Base-by-base conservation (phyloP, 2,329 filamentous ascomycete species). In the Fonsecaea multimorphosa region DNA sequence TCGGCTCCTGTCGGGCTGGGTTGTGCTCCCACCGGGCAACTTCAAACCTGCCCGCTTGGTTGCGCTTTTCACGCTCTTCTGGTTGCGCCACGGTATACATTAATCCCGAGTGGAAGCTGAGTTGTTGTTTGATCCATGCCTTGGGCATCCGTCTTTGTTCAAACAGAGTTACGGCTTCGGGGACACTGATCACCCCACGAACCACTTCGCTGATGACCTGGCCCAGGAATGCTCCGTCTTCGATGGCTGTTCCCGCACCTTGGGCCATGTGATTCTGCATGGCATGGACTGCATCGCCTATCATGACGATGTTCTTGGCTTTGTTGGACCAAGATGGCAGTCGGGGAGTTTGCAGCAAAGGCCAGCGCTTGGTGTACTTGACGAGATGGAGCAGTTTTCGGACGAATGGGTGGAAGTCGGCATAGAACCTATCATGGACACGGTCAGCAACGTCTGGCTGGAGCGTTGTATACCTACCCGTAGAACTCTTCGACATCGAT, bases 211-310 rank as follows among this genome's bases (percentile, higher is more conserved):
- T 72, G 24, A 81, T 70, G 61, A 76, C 76, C 19, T 74, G 68
- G 2, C 73, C 79, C 0, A 81, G 73, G 63, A 80, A 79, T 5
- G 75, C 75, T 16, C 77, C 79, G 70, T 81, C 79, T 71, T 81
- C 78, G 74, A 81, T 80, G 2, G 75, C 74, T 12, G 77, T 80
- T 24, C 78, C 78, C 11, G 78, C 79, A 2, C 79, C 79, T 69
- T 81, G 79, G 1, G 78, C 78, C 75, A 80, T 78, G 67, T 81
- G 78, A 62, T 79, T 78, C 16, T 76, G 73, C 79, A 80, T 78
- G 67, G 80, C 77, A 61, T 80, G 78, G 14, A 44, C 24, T 9
- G 58, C 64, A 63, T 67, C 61, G 12, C 80, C 80, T 65, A 80
- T 78, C 29, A 82, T 68, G 1, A 80, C 77, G 3, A 81, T 73